Evolutionary conservation across 805 yeast species (phyloP).

Genomic region (Wickerhamomyces xylosicus): DNA sequence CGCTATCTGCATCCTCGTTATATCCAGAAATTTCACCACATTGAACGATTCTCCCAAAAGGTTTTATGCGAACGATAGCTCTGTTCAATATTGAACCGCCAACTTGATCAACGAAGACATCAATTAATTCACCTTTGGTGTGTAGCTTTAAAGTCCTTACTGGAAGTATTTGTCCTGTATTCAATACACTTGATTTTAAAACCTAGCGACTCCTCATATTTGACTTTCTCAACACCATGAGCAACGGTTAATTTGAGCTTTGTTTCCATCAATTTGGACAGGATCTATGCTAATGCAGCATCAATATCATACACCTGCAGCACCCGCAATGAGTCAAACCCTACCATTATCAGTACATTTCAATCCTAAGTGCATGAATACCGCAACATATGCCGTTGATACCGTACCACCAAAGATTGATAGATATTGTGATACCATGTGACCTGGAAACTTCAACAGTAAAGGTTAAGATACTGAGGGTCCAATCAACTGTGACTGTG

Average conservation of each 20-base stretch:
- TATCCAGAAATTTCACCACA: constrained; percentile 57
- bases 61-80: constrained; percentile 26
- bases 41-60: constrained; percentile 34
- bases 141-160: constrained; percentile 23
- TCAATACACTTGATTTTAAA: constrained; percentile 41
- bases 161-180: constrained; percentile 33
- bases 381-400: constrained; percentile 49
- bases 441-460: constrained; percentile 8
- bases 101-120: constrained; percentile 48
- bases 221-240: constrained; percentile 44
- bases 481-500: constrained; percentile 32
- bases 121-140: constrained; percentile 37
- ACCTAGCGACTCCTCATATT: constrained; percentile 41
- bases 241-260: constrained; percentile 48
- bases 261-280: constrained; percentile 40
- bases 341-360: constrained; percentile 28
- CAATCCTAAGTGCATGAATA: constrained; percentile 35
- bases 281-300: constrained; percentile 43
- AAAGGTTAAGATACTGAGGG: neutral
- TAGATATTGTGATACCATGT: constrained; percentile 28
- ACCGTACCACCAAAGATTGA: constrained; percentile 45
- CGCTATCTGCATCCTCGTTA: constrained; percentile 20
- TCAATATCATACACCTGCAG: constrained; percentile 71
- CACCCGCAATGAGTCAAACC: constrained; percentile 45
- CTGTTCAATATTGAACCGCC: constrained; percentile 48